Evolutionary conservation across 2,329 filamentous ascomycete genomes (phyloP).

Genomic region (Nemania sp.): DNA sequence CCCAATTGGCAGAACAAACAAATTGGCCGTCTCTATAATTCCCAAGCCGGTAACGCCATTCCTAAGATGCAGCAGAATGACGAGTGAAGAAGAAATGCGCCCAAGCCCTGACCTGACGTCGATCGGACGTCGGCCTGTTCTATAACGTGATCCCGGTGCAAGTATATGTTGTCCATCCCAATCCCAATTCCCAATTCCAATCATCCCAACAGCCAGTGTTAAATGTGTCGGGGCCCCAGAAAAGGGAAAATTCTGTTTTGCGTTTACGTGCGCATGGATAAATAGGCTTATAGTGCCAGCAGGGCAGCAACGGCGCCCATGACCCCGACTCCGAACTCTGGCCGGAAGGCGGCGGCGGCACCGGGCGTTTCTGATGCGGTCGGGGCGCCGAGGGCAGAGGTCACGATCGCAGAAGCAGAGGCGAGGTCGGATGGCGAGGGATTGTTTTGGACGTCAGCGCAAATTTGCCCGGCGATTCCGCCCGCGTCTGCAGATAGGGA

Average conservation of each 20-base stretch:
- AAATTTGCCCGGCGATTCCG: slow-evolving; percentile 35
- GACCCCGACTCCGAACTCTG: slow-evolving; percentile 35
- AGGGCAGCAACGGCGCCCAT: slow-evolving; percentile 35
- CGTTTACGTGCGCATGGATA: neutral
- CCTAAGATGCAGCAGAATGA: no score
- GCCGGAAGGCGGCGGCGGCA: slow-evolving; percentile 31
- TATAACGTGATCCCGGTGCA: no score
- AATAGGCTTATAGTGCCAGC: slow-evolving; percentile 29
- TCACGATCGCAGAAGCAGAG: slow-evolving; percentile 37
- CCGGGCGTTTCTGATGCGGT: slow-evolving; percentile 23
- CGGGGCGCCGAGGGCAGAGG: slow-evolving; percentile 32
- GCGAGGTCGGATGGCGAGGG: slow-evolving; percentile 35
- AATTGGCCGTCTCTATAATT: no score
- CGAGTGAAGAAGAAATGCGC: no score
- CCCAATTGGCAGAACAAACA: no score
- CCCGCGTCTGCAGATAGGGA: slow-evolving; percentile 21
- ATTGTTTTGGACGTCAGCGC: slow-evolving; percentile 30
- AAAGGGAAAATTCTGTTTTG: neutral
- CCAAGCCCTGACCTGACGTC: no score
- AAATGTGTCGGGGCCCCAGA: no score
- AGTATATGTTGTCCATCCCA: no score
- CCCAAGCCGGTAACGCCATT: no score
- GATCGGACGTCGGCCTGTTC: no score
- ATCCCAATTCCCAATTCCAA: no score
- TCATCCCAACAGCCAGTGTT: no score